Evolutionary conservation across 208 protist species (phyloP).

Genomic region (Leishmania amazonensis): DNA sequence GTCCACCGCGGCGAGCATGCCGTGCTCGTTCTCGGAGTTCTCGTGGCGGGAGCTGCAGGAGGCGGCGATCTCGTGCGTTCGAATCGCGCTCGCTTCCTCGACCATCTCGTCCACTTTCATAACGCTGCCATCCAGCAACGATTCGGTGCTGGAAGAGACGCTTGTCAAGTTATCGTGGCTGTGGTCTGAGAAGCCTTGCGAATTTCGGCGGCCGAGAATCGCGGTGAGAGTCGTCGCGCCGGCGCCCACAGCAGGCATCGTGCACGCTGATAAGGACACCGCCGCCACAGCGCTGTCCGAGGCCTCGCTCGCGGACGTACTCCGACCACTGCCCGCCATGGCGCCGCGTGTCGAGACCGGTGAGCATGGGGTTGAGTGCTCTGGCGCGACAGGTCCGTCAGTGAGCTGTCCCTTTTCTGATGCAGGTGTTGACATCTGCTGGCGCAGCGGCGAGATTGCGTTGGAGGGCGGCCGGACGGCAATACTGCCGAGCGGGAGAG

Average conservation of each 20-base stretch:
- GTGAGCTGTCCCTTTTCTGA: not conserved
- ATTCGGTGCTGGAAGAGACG: slow-evolving; percentile 29
- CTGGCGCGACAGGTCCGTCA: not conserved
- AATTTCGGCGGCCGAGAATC: not conserved
- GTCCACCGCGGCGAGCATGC: slow-evolving; percentile 22
- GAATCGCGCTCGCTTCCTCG: not conserved
- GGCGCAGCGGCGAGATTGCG: not conserved
- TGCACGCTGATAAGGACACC: slow-evolving; percentile 18
- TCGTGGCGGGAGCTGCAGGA: not conserved
- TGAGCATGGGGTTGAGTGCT: slow-evolving; percentile 7
- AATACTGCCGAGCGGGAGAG: not conserved
- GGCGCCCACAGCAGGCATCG: not conserved
- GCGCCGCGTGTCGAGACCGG: not conserved
- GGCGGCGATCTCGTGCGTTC: not conserved
- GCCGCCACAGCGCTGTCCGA: slow-evolving; percentile 16
- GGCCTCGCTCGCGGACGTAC: slow-evolving; percentile 5
- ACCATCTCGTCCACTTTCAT: not conserved
- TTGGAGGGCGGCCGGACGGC: not conserved
- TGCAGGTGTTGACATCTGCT: not conserved
- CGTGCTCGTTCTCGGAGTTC: slow-evolving; percentile 15
- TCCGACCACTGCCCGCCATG: slow-evolving; percentile 5
- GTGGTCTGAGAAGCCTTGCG: not conserved
- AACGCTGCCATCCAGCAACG: slow-evolving; percentile 5
- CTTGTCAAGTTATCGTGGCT: slow-evolving; percentile 12
- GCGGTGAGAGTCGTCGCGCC: not conserved